Evolutionary conservation across 73 alveolate genomes (phyloP), one percentile per base, ranked within the genome.

Genomic region (Paramecium sexaurelia): DNA sequence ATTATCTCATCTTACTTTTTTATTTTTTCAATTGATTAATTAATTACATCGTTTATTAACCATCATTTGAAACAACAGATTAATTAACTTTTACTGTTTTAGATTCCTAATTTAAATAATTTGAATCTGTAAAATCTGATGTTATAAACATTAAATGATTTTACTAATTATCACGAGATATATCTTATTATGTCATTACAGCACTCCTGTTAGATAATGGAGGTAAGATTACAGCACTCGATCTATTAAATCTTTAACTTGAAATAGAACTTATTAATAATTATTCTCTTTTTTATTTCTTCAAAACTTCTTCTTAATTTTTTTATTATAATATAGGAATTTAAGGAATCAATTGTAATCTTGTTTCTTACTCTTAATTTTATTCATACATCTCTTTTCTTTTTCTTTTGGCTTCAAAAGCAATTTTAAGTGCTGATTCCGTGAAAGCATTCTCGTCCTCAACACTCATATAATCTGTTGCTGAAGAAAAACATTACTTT

Each of bases 391-490:
- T 66, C 66, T 68, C 61, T 41, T 94, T 92, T 82, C 90, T 51
- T 29, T 94, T 88, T 26, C 40, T 11, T 51, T 94, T 92, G 19
- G 97, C 97, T 29, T 92, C 97, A 33, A 87, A 47, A 6, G 95
- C 93, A 19, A 94, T 94, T 68, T 92, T 66, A 7, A 94, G 66
- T 17, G 97, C 95, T 15, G 90, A 94, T 10, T 92, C 88, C 36
- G 93, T 94, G 10, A 85, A 92, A 27, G 93, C 97, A 41, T 94
- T 86, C 75, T 94, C 97, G 47, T 95, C 94, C 11, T 88, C 91
- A 24, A 95, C 93, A 27, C 95, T 85, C 87, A 95, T 95, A 40
- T 93, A 95, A 35, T 88, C 94, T 55, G 75, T 93, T 32, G 90
- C 96, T 24, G 84, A 92, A 88, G 87, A 85, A 20, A 88, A 69